A percentile compares a stretch with the other conserved stretches of the same genome.
phyloP scores from a whole-genome alignment of 2,329 filamentous ascomycete species.

The Colletotrichum truncatum region DNA sequence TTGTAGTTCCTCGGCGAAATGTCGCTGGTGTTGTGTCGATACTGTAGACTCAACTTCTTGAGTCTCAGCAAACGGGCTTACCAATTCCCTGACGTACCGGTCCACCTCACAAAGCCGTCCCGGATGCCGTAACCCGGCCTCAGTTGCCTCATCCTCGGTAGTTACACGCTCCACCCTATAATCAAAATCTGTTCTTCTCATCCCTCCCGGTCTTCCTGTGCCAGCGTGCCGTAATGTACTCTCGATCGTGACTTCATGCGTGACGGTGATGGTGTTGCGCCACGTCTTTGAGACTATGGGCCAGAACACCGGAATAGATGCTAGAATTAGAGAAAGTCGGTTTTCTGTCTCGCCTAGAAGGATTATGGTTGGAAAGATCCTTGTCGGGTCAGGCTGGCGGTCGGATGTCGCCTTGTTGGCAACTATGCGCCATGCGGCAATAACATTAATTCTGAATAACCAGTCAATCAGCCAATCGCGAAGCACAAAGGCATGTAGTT shows the following conservation, averaged over 20 bases:
- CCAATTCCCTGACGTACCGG: not conserved
- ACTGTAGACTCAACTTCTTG: not conserved
- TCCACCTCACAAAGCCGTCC: not conserved
- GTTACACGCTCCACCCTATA: not conserved
- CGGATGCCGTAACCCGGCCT: constrained; percentile 6
- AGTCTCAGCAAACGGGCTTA: constrained; percentile 4
- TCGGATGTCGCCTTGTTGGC: constrained; percentile 5
- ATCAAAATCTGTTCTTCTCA: not conserved
- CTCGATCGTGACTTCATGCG: constrained; percentile 10
- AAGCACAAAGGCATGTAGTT: not conserved
- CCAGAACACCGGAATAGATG: constrained; percentile 20
- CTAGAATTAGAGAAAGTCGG: not conserved
- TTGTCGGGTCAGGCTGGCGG: not conserved
- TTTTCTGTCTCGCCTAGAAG: constrained; percentile 9
- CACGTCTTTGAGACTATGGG: not conserved
- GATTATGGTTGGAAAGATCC: constrained; percentile 3
- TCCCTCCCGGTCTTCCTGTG: not conserved
- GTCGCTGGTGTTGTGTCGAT: not conserved
- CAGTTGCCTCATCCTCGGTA: not conserved
- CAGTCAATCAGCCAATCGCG: not conserved
- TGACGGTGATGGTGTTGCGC: constrained; percentile 4
- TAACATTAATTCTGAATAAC: not conserved
- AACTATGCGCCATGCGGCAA: constrained; percentile 8
- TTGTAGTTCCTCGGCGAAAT: not conserved
- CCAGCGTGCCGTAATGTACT: not conserved